These are phyloP conservation scores for Calonectria pteridis DNA, from an alignment of 2,329 filamentous ascomycete genomes.

Conservation along the genomic window DNA sequence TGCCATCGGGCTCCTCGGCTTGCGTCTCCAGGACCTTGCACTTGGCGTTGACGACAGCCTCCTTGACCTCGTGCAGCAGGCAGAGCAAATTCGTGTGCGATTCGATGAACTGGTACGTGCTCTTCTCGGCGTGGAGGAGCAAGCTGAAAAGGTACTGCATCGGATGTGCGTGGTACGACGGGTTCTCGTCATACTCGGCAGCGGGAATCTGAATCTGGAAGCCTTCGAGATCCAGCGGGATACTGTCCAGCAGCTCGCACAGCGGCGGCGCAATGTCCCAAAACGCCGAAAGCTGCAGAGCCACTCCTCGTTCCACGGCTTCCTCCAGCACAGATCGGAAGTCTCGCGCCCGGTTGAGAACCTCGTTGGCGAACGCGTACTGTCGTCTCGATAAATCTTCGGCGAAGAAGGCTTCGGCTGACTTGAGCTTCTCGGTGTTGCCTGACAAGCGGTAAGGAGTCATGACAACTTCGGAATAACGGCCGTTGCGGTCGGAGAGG, in stretches of 20 bases:
- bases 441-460: slow-evolving; percentile 82
- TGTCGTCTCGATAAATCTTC: slow-evolving; percentile 82
- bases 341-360: slow-evolving; percentile 78
- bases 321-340: slow-evolving; percentile 85
- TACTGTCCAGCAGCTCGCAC: slow-evolving; percentile 80
- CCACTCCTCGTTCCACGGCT: slow-evolving; percentile 88
- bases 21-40: slow-evolving; percentile 77
- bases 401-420: slow-evolving; percentile 85
- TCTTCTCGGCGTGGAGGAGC: slow-evolving; percentile 89
- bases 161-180: slow-evolving; percentile 82
- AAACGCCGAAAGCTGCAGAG: slow-evolving; percentile 92
- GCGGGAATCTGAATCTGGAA: slow-evolving; percentile 84
- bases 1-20: slow-evolving; percentile 57
- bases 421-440: slow-evolving; percentile 82
- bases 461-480: slow-evolving; percentile 87
- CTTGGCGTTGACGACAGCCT: slow-evolving; percentile 78
- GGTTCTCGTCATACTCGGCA: slow-evolving; percentile 87
- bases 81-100: slow-evolving; percentile 92
- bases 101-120: slow-evolving; percentile 97
- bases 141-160: slow-evolving; percentile 92
- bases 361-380: slow-evolving; percentile 77
- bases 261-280: slow-evolving; percentile 97
- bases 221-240: slow-evolving; percentile 69
- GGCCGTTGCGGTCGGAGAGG: slow-evolving; percentile 85
- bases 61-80: slow-evolving; percentile 90